Base-by-base conservation (phyloP, 345 rosid species). In the Rhizophora mangle region DNA sequence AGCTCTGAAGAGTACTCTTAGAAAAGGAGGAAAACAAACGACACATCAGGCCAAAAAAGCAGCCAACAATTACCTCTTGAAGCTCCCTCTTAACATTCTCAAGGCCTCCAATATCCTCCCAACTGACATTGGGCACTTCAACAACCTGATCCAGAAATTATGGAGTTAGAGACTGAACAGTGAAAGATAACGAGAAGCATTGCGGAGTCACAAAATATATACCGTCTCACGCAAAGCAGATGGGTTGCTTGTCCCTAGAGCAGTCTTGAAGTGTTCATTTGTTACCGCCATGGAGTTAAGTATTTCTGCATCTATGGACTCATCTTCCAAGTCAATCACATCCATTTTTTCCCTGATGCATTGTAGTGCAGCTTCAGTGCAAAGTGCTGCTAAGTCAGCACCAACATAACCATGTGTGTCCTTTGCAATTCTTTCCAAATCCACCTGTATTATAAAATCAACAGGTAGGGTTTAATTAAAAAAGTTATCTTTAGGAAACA, bases 341-440 rank as follows among this genome's bases (percentile, higher is more conserved):
- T 91, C 97, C 97, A 93, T 93, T 84, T 91, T 93, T 82, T 93
- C 98, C 73, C 98, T 82, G 63, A 94, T 94, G 84, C 98, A 94
- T 75, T 94, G 98, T 74, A 94, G 94, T 21, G 97, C 98, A 77
- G 97, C 92, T 79, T 94, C 98, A 20, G 98, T 91, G 72, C 98
- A 94, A 6, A 94, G 83, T 43, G 98, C 98, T 30, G 97, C 98
- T 58, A 94, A 90, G 76, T 94, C 98, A 77, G 97, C 96, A 77
- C 97, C 98, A 81, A 94, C 98, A 82, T 89, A 94, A 49, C 98
- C 98, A 77, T 94, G 98, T 1, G 97, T 91, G 70, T 91, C 88
- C 81, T 91, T 89, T 22, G 95, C 70, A 65, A 94, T 94, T 79
- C 85, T 91, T 80, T 94, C 98, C 52, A 94, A 67, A 83, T 94